Conservation (phyloP, 208 protist species). For the Trypanosoma brucei region DNA sequence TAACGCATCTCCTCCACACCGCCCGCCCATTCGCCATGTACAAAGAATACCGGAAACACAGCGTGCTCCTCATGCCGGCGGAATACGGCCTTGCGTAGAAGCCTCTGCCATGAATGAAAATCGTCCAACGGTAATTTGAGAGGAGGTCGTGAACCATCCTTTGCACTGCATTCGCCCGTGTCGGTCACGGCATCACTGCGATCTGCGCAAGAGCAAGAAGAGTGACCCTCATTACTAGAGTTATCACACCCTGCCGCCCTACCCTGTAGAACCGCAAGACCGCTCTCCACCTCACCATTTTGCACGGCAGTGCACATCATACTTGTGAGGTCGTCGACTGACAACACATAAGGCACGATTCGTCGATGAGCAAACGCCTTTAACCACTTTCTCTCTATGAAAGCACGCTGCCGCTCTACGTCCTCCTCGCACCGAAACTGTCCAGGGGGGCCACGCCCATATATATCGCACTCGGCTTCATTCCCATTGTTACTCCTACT, state of each 20-base stretch:
- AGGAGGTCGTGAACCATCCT: not conserved
- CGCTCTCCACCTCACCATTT: slow-evolving; percentile 8
- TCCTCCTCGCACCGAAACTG: slow-evolving; percentile 15
- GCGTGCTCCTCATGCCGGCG: slow-evolving; percentile 4
- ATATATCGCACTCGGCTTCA: not conserved
- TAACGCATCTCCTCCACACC: slow-evolving; percentile 59
- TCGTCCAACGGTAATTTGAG: not conserved
- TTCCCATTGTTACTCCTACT: not conserved
- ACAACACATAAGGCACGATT: slow-evolving; percentile 49
- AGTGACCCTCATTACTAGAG: not conserved
- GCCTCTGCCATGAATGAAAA: not conserved
- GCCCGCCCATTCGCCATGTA: slow-evolving; percentile 65
- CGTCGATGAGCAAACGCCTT: slow-evolving; percentile 59
- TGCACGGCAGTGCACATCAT: slow-evolving; percentile 21
- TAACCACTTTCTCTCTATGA: slow-evolving; percentile 51
- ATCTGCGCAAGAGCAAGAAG: not conserved
- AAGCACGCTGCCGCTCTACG: slow-evolving; percentile 22
- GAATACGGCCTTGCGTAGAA: slow-evolving; percentile 17
- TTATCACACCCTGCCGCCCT: not conserved
- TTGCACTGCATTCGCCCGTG: not conserved
- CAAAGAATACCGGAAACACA: slow-evolving; percentile 51
- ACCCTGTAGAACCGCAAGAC: not conserved
- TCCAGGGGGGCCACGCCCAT: not conserved
- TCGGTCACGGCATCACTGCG: not conserved
- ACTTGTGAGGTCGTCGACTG: slow-evolving; percentile 32